Conservation (phyloP, 192 early-diverging fungal genomes). For the Gaertneriomyces sp. region DNA sequence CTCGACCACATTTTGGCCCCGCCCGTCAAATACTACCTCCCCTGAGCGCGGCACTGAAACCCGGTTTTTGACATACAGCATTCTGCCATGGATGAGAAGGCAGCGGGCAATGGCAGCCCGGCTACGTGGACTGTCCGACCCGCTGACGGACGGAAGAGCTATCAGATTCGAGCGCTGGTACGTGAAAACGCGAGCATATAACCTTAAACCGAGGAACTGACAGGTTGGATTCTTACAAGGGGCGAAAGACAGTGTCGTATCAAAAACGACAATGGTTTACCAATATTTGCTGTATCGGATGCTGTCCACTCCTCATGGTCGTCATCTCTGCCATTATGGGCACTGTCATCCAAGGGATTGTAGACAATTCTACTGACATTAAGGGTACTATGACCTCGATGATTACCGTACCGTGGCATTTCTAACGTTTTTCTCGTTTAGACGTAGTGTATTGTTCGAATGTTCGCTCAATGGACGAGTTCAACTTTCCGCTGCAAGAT, state of each 20-base stretch:
- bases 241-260: constrained; percentile 63
- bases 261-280: constrained; percentile 69
- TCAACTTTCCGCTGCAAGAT: constrained; percentile 33
- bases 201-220: too few species aligned
- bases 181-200: too few species aligned
- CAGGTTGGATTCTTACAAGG: too few species aligned
- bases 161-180: constrained; percentile 7
- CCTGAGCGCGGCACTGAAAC: too few species aligned
- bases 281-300: constrained; percentile 66
- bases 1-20: too few species aligned
- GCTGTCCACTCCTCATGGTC: constrained; percentile 68
- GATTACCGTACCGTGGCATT: constrained; percentile 10
- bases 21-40: too few species aligned
- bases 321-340: constrained; percentile 55
- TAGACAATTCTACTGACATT: constrained; percentile 37
- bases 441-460: constrained; percentile 38
- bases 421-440: constrained; percentile 26
- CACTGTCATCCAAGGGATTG: constrained; percentile 48
- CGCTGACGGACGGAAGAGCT: too few species aligned
- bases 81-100: too few species aligned
- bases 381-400: constrained; percentile 31
- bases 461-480: constrained; percentile 12
- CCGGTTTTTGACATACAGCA: too few species aligned
- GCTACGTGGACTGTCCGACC: too few species aligned
- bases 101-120: too few species aligned